Evolutionary conservation across 2,329 filamentous ascomycete species (phyloP).

Genomic region (Aureobasidium uvarum): DNA sequence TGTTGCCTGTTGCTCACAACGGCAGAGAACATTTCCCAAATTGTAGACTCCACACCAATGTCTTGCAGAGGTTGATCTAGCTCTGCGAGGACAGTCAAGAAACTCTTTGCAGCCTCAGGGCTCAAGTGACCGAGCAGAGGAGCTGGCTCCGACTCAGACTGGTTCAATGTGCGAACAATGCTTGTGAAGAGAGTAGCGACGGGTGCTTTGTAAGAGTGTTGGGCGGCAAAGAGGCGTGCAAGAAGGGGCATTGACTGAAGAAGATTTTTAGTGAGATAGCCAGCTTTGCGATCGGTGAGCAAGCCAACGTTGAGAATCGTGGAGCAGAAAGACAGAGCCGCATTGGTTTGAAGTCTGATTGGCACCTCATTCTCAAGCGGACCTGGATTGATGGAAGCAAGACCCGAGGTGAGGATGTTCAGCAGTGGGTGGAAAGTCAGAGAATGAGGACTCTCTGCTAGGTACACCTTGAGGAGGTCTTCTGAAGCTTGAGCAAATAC

Average conservation of each 20-base stretch:
- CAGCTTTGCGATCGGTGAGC: constrained; percentile 61
- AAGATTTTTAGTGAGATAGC: constrained; percentile 64
- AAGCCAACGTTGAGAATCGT: constrained; percentile 69
- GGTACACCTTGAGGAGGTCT: constrained; percentile 73
- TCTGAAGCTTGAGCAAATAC: constrained; percentile 70
- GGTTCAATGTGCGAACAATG: constrained; percentile 67
- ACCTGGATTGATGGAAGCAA: constrained; percentile 35
- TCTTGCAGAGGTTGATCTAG: constrained; percentile 74
- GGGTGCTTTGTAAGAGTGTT: constrained; percentile 63
- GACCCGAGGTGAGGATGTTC: constrained; percentile 61
- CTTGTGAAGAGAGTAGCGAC: constrained; percentile 69
- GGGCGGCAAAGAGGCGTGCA: constrained; percentile 70
- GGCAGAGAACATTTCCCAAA: constrained; percentile 83
- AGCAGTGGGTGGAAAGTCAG: constrained; percentile 76
- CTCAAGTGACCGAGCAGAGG: constrained; percentile 91
- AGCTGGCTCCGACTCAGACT: constrained; percentile 70
- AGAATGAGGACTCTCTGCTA: constrained; percentile 66
- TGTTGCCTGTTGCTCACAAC: constrained; percentile 89
- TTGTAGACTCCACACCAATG: constrained; percentile 61
- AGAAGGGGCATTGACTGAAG: constrained; percentile 78
- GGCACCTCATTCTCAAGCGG: constrained; percentile 23
- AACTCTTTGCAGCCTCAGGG: constrained; percentile 75
- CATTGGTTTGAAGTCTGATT: constrained; percentile 53
- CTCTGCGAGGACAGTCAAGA: constrained; percentile 73
- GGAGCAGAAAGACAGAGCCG: constrained; percentile 65